phyloP scores from a whole-genome alignment of 2,329 filamentous ascomycete species.

The Alternaria brassicicola region DNA sequence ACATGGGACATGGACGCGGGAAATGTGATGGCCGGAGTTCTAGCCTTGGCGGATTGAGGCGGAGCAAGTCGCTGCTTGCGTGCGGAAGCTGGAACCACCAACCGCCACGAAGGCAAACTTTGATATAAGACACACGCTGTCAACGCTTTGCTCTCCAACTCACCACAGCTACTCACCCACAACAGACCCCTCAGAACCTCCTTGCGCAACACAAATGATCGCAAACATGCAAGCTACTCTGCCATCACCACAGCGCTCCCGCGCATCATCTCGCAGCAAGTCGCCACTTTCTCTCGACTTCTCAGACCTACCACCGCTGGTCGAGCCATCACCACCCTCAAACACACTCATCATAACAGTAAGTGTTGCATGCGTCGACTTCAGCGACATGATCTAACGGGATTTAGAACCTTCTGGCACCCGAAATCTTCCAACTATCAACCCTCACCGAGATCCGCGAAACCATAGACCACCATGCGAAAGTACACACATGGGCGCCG shows the following conservation, averaged over 20 bases:
- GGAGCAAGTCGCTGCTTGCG: slow-evolving; percentile 24
- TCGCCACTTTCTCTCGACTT: slow-evolving; percentile 73
- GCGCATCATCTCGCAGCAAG: slow-evolving; percentile 45
- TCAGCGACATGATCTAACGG: slow-evolving; percentile 21
- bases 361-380: slow-evolving; percentile 18
- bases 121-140: slow-evolving; percentile 33
- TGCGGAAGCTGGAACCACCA: slow-evolving; percentile 31
- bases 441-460: slow-evolving; percentile 76
- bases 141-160: slow-evolving; percentile 18
- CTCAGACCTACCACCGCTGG: slow-evolving; percentile 71
- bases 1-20: slow-evolving; percentile 18
- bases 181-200: slow-evolving; percentile 7
- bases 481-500: slow-evolving; percentile 78
- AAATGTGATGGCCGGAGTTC: slow-evolving; percentile 21
- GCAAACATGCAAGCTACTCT: slow-evolving; percentile 40
- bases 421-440: slow-evolving; percentile 74
- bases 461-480: slow-evolving; percentile 71
- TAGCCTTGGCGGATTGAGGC: slow-evolving; percentile 24
- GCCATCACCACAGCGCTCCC: slow-evolving; percentile 43
- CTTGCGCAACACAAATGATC: slow-evolving; percentile 21
- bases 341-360: slow-evolving; percentile 84
- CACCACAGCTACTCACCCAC: slow-evolving; percentile 20
- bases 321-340: slow-evolving; percentile 74
- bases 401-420: slow-evolving; percentile 68
- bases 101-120: slow-evolving; percentile 21